Evolutionary conservation across 2,329 filamentous ascomycete species (phyloP).

Genomic region (Pseudogymnoascus sp.): DNA sequence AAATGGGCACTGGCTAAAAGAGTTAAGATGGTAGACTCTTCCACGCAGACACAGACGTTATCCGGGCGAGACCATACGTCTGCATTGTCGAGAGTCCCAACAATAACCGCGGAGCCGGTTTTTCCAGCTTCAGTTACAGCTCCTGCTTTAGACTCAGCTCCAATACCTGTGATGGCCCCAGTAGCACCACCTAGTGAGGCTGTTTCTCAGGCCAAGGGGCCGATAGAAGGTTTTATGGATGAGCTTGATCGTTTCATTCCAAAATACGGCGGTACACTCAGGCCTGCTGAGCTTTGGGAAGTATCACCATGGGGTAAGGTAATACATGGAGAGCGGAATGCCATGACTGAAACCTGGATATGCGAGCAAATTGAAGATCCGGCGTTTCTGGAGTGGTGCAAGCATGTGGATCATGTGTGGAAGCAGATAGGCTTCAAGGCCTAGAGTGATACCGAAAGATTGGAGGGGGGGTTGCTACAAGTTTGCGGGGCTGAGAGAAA

Average conservation of each 20-base stretch:
- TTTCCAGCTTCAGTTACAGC: not conserved
- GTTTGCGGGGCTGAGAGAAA: conserved; percentile 91
- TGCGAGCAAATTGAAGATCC: conserved; percentile 40
- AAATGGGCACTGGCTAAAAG: conserved; percentile 17
- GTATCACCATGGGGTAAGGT: conserved; percentile 20
- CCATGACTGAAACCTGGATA: conserved; percentile 41
- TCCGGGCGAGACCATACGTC: conserved; percentile 16
- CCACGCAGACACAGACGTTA: conserved; percentile 25
- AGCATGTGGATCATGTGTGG: conserved; percentile 43
- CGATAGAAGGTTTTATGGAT: conserved; percentile 17
- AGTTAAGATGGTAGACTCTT: conserved; percentile 23
- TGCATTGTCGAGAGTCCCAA: not conserved
- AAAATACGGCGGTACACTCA: conserved; percentile 18
- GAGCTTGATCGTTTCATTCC: conserved; percentile 20
- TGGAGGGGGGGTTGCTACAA: conserved; percentile 33
- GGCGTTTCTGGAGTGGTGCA: conserved; percentile 41
- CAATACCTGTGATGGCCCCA: not conserved
- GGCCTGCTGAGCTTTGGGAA: conserved; percentile 23
- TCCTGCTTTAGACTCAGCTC: not conserved
- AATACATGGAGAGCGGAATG: conserved; percentile 32
- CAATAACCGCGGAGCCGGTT: conserved; percentile 1
- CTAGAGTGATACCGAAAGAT: conserved; percentile 1
- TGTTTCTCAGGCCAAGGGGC: not conserved
- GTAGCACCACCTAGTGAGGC: not conserved
- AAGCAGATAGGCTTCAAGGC: conserved; percentile 37